These are phyloP conservation scores for Cyclanthera cordifolia DNA, from an alignment of 306 rosid genomes.

Conservation along the genomic window DNA sequence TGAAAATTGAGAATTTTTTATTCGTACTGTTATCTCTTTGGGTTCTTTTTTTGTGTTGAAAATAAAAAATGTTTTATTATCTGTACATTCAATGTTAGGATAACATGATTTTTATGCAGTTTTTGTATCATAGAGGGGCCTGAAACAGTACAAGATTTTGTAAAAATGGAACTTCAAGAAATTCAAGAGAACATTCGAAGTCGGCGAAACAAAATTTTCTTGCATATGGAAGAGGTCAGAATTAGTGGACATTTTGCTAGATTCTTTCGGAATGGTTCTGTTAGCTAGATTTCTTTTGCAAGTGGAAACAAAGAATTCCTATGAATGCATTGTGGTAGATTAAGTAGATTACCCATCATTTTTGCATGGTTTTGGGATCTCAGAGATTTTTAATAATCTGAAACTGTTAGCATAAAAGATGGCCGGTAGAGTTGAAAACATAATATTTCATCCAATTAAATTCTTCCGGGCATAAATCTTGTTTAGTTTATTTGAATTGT, in stretches of 20 bases:
- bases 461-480: slow-evolving; percentile 5
- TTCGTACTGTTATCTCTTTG: neutral
- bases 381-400: neutral
- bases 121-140: slow-evolving; percentile 98
- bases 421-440: neutral
- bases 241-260: neutral
- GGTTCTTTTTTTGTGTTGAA: neutral
- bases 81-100: neutral
- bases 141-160: slow-evolving; percentile 76
- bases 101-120: slow-evolving; percentile 24
- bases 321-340: neutral
- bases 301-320: neutral
- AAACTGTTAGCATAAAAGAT: neutral
- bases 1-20: neutral
- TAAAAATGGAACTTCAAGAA: slow-evolving; percentile 77
- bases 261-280: neutral
- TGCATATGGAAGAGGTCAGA: slow-evolving; percentile 91
- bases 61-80: neutral
- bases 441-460: neutral
- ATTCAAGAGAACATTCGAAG: slow-evolving; percentile 84
- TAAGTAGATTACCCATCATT: neutral
- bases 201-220: slow-evolving; percentile 81
- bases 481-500: neutral
- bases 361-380: neutral
- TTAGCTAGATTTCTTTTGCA: neutral